Conservation (phyloP, 2,329 filamentous ascomycete genomes). For the Ophiognomonia clavigignenti-juglandacearum region DNA sequence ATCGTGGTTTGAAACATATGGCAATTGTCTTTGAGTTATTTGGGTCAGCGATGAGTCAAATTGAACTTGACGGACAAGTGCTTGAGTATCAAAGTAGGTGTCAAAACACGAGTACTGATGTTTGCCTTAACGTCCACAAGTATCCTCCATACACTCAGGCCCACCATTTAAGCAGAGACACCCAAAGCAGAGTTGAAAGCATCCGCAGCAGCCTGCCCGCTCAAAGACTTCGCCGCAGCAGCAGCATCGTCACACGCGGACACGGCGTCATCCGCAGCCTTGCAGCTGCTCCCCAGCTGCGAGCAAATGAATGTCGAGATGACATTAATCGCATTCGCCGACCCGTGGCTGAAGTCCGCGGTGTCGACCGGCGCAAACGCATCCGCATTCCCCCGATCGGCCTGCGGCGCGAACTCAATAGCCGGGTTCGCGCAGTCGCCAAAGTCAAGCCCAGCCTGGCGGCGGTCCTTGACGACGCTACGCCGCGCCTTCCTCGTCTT, state of each 20-base stretch:
- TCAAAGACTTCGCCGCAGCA: slow-evolving; percentile 25
- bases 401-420: slow-evolving; percentile 42
- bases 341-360: slow-evolving; percentile 47
- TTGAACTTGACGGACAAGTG: no score
- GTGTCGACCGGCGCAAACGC: slow-evolving; percentile 35
- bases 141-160: background rate
- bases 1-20: no score
- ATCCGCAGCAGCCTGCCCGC: slow-evolving; percentile 32
- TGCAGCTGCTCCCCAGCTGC: slow-evolving; percentile 30
- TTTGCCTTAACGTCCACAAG: no score
- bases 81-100: no score
- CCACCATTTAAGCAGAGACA: slow-evolving; percentile 19
- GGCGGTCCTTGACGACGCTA: no score
- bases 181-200: slow-evolving; percentile 35
- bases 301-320: slow-evolving; percentile 34
- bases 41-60: no score
- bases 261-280: slow-evolving; percentile 27
- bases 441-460: slow-evolving; percentile 33
- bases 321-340: slow-evolving; percentile 33
- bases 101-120: no score
- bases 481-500: slow-evolving; percentile 19
- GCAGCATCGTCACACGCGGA: slow-evolving; percentile 28
- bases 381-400: slow-evolving; percentile 41
- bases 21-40: no score
- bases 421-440: slow-evolving; percentile 43